Evolutionary conservation across 1,139 yeast genomes (phyloP).

Genomic region (Suhomyces yuchorum): DNA sequence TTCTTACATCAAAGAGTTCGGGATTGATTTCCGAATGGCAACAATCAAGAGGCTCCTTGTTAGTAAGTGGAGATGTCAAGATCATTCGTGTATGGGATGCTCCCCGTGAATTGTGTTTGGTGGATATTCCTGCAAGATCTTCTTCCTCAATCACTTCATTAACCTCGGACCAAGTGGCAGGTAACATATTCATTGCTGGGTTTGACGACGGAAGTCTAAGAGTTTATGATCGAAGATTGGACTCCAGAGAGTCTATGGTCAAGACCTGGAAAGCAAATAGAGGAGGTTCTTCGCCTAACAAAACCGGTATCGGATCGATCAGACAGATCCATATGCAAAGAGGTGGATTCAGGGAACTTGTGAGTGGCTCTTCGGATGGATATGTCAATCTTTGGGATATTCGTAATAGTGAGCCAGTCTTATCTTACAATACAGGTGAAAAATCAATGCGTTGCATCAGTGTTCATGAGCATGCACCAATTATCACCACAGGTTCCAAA

Average conservation of each 20-base stretch:
- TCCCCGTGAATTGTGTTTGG: constrained; percentile 82
- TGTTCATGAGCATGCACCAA: constrained; percentile 95
- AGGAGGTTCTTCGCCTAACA: constrained; percentile 15
- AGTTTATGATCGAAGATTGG: constrained; percentile 87
- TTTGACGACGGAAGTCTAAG: constrained; percentile 91
- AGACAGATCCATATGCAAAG: constrained; percentile 92
- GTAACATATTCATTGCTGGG: constrained; percentile 89
- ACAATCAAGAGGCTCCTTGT: constrained; percentile 86
- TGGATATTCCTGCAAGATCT: constrained; percentile 89
- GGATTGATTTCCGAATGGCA: constrained; percentile 96
- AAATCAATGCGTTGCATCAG: constrained; percentile 72
- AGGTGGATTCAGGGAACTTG: constrained; percentile 91
- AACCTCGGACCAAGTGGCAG: constrained; percentile 94
- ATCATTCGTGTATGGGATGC: constrained; percentile 96
- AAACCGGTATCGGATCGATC: constrained; percentile 57
- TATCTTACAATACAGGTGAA: constrained; percentile 58
- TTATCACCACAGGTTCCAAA: constrained; percentile 83
- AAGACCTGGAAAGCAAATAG: constrained; percentile 59
- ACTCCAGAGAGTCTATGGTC: constrained; percentile 84
- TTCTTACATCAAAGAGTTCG: constrained; percentile 77
- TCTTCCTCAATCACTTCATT: constrained; percentile 86
- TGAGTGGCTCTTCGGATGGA: constrained; percentile 84
- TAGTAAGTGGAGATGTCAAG: constrained; percentile 95
- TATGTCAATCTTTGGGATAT: constrained; percentile 89
- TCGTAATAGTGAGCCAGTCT: constrained; percentile 69